Conservation (phyloP, 768 basidiomycete species). For the Dacryopinax primogenitus region DNA sequence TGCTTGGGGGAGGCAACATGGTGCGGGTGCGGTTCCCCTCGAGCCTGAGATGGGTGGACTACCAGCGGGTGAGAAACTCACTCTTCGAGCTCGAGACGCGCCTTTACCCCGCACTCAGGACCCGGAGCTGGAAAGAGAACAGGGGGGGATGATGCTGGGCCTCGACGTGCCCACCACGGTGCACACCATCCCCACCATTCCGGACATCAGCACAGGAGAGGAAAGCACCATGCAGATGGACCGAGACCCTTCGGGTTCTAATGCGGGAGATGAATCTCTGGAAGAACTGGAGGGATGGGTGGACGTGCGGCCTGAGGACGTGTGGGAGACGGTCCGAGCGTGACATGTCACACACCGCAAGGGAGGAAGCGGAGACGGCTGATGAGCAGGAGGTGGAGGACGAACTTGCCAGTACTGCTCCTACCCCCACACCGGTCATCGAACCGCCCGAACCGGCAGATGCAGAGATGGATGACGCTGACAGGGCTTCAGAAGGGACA, state of each 20-base stretch:
- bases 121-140: not conserved
- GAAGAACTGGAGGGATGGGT: not conserved
- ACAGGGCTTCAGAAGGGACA: not conserved
- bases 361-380: not conserved
- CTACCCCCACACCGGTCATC: not conserved
- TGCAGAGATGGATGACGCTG: not conserved
- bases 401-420: not conserved
- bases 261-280: not conserved
- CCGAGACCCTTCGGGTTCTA: not conserved
- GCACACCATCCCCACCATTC: not conserved
- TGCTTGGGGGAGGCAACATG: constrained; percentile 33
- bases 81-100: not conserved
- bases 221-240: too few species aligned
- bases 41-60: not conserved
- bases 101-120: not conserved
- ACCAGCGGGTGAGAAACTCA: not conserved
- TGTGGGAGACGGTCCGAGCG: too few species aligned
- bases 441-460: not conserved
- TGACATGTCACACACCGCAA: too few species aligned
- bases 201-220: not conserved
- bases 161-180: not conserved
- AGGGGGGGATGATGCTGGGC: not conserved
- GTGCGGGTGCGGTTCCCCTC: constrained; percentile 13
- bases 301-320: not conserved
- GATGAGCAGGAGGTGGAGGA: not conserved